Conservation (phyloP, 169 alveolate genomes). For the Hepatocystis sp. region DNA sequence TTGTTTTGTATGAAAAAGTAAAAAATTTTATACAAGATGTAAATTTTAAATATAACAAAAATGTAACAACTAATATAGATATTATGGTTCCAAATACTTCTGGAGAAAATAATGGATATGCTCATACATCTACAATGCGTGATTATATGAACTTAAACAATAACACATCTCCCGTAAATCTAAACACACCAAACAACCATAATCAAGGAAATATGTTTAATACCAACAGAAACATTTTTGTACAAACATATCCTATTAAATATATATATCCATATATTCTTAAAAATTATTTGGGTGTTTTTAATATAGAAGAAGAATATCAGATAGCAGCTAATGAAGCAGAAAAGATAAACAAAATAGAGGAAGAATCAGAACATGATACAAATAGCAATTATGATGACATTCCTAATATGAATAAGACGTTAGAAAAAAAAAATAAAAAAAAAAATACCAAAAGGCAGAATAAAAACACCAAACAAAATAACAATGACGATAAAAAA, state of each 20-base stretch:
- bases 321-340: slow-evolving; percentile 1
- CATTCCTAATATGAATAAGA: slow-evolving; percentile 13
- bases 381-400: slow-evolving; percentile 1
- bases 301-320: not conserved
- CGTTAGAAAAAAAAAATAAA: slow-evolving; percentile 20
- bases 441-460: too few species aligned
- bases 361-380: not conserved
- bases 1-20: slow-evolving; percentile 39
- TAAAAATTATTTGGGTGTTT: not conserved
- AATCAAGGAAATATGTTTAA: too few species aligned
- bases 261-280: slow-evolving; percentile 15
- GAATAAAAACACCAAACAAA: too few species aligned
- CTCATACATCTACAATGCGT: too few species aligned
- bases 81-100: too few species aligned
- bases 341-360: not conserved
- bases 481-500: too few species aligned
- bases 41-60: slow-evolving; percentile 15
- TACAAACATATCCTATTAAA: slow-evolving; percentile 9
- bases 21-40: slow-evolving; percentile 23
- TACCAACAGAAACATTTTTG: not conserved
- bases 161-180: too few species aligned
- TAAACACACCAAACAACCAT: too few species aligned
- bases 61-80: too few species aligned
- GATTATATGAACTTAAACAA: too few species aligned
- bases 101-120: too few species aligned